Evolutionary conservation across 495 filamentous ascomycete genomes (phyloP).

Genomic region (Trichoderma orchidacearum): DNA sequence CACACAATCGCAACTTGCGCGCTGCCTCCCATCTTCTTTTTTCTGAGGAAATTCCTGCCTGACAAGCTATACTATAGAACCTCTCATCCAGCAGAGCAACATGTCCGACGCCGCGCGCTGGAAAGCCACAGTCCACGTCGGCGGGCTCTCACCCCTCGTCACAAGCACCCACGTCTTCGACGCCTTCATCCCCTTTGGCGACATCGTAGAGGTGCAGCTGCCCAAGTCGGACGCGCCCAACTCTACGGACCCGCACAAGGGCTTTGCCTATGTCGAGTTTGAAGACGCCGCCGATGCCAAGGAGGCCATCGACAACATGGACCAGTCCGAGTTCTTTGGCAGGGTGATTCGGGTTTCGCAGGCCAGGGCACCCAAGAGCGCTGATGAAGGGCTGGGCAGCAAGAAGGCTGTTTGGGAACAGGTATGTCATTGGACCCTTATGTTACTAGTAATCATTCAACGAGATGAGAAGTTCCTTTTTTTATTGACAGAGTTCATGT

Average conservation of each 20-base stretch:
- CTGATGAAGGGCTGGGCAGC: constrained; percentile 72
- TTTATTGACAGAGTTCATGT: constrained; percentile 13
- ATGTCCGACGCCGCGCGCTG: constrained; percentile 77
- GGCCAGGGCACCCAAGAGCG: constrained; percentile 86
- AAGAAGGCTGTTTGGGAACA: constrained; percentile 98
- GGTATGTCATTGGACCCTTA: constrained; percentile 51
- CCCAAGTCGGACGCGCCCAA: constrained; percentile 68
- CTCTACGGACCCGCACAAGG: constrained; percentile 62
- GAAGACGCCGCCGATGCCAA: constrained; percentile 73
- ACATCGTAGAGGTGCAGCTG: constrained; percentile 77
- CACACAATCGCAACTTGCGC: too few species aligned
- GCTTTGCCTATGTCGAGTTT: constrained; percentile 96
- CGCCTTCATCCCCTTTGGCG: constrained; percentile 92
- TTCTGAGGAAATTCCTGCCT: too few species aligned
- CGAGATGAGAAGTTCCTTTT: background rate
- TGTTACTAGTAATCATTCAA: too few species aligned
- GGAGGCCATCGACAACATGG: constrained; percentile 98
- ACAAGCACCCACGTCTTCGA: constrained; percentile 62
- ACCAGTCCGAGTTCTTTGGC: constrained; percentile 91
- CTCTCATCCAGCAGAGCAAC: too few species aligned
- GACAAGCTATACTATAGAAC: too few species aligned
- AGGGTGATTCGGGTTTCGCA: constrained; percentile 80
- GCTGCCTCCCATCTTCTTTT: too few species aligned
- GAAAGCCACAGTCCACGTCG: constrained; percentile 83
- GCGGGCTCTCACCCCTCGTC: constrained; percentile 72